Conservation (phyloP, 2,329 filamentous ascomycete species). For the Onygenales sp. region DNA sequence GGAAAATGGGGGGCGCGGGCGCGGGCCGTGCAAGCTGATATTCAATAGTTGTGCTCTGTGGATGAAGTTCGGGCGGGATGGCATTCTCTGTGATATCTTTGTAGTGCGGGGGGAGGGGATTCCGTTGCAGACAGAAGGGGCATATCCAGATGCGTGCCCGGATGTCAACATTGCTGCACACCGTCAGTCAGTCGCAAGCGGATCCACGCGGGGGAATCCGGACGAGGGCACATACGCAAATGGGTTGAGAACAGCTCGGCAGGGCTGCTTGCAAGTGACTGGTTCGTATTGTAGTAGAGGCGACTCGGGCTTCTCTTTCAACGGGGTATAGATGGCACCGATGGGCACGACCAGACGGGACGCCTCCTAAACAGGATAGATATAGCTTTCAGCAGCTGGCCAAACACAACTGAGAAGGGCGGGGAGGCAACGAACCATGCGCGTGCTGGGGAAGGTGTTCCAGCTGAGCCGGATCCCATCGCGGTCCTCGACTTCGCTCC, state of each 20-base stretch:
- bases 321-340: slow-evolving; percentile 85
- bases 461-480: slow-evolving; percentile 94
- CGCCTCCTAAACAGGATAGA: slow-evolving; percentile 57
- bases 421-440: slow-evolving; percentile 59
- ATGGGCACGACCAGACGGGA: slow-evolving; percentile 92
- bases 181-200: slow-evolving; percentile 16
- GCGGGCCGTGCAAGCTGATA: slow-evolving; percentile 55
- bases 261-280: slow-evolving; percentile 92
- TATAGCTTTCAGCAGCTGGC: slow-evolving; percentile 20
- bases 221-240: slow-evolving; percentile 62
- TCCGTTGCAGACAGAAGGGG: slow-evolving; percentile 58
- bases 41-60: slow-evolving; percentile 56
- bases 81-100: slow-evolving; percentile 59
- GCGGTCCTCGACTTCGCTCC: slow-evolving; percentile 91
- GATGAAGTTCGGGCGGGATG: slow-evolving; percentile 58
- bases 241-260: slow-evolving; percentile 89
- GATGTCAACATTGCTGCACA: slow-evolving; percentile 51
- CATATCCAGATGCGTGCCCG: slow-evolving; percentile 60
- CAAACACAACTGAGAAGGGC: not conserved
- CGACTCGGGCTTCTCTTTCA: slow-evolving; percentile 80
- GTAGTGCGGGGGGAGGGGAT: slow-evolving; percentile 57
- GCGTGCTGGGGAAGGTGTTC: slow-evolving; percentile 97
- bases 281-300: slow-evolving; percentile 91
- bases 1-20: slow-evolving; percentile 56
- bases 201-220: not conserved